Evolutionary conservation across 1,284 basidiomycete genomes (phyloP).

Genomic region (Sanguinoderma infundibulare): DNA sequence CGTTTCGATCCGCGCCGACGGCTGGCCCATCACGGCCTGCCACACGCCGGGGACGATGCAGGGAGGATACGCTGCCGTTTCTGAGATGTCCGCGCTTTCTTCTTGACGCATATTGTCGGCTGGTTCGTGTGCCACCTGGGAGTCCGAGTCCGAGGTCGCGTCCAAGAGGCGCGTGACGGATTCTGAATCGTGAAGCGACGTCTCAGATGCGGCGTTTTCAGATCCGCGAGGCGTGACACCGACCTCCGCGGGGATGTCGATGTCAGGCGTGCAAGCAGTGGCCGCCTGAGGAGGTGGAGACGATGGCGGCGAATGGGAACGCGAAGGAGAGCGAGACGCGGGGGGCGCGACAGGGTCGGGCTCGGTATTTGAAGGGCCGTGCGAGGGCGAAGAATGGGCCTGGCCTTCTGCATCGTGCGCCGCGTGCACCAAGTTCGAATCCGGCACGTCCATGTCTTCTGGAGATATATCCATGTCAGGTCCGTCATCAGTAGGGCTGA

Average conservation of each 20-base stretch:
- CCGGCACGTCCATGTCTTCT: not conserved
- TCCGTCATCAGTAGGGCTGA: not conserved
- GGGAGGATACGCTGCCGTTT: not conserved
- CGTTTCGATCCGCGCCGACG: conserved; percentile 32
- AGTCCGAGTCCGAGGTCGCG: not conserved
- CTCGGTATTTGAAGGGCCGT: not conserved
- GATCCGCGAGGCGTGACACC: not conserved
- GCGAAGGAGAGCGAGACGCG: not conserved
- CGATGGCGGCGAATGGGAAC: not conserved
- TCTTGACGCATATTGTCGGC: conserved; percentile 5
- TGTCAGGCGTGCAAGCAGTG: not conserved
- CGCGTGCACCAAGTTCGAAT: not conserved
- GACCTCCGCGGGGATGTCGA: not conserved
- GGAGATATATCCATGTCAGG: no score
- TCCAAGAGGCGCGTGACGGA: conserved; percentile 6
- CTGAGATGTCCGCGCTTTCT: not conserved
- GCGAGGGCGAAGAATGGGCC: not conserved
- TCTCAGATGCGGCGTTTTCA: conserved; percentile 3
- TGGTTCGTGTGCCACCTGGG: not conserved
- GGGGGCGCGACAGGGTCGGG: not conserved
- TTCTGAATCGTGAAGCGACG: conserved; percentile 9
- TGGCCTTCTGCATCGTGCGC: not conserved
- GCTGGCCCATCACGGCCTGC: conserved; percentile 40
- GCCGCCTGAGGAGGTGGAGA: not conserved
- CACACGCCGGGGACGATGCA: conserved; percentile 44